A percentile compares a stretch with the other conserved stretches of the same genome.
phyloP scores from a whole-genome alignment of 2,329 filamentous ascomycete genomes.

The Claviceps cyperi region DNA sequence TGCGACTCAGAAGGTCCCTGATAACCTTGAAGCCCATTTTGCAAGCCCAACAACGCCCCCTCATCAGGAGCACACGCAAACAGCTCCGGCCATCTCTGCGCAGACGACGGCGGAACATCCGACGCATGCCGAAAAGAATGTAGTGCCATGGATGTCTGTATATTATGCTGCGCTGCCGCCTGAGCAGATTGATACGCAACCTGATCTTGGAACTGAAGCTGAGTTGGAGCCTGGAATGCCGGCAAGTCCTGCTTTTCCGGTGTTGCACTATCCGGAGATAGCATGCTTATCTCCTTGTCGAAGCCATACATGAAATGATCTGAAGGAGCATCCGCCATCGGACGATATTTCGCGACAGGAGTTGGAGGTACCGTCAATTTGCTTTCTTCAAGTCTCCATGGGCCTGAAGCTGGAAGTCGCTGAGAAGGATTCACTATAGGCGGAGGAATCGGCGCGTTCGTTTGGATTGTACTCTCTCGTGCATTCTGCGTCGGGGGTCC shows the following conservation, averaged over 20 bases:
- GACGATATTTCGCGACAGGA: constrained; percentile 18
- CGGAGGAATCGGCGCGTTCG: not conserved
- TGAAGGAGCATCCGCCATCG: constrained; percentile 17
- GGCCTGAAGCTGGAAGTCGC: constrained; percentile 26
- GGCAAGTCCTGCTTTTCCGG: constrained; percentile 10
- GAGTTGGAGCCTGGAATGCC: not conserved
- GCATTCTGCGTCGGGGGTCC: not conserved
- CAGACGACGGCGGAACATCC: constrained; percentile 36
- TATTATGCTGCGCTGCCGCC: not conserved
- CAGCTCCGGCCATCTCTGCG: constrained; percentile 33
- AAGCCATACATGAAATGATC: constrained; percentile 23
- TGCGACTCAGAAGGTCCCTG: too few species aligned
- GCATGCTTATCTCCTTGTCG: constrained; percentile 37
- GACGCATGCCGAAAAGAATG: constrained; percentile 7
- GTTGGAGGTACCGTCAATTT: constrained; percentile 36
- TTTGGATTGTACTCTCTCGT: not conserved
- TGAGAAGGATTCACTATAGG: constrained; percentile 22
- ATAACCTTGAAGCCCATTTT: not conserved
- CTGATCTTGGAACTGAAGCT: not conserved
- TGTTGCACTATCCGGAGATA: constrained; percentile 7
- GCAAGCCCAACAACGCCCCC: constrained; percentile 1
- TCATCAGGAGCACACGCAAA: constrained; percentile 19
- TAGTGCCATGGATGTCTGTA: not conserved
- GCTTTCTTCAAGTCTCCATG: constrained; percentile 42
- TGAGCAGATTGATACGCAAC: not conserved